Evolutionary conservation across 495 filamentous ascomycete genomes (phyloP), one percentile per base, ranked within the genome.

Genomic region (Evernia prunastri): DNA sequence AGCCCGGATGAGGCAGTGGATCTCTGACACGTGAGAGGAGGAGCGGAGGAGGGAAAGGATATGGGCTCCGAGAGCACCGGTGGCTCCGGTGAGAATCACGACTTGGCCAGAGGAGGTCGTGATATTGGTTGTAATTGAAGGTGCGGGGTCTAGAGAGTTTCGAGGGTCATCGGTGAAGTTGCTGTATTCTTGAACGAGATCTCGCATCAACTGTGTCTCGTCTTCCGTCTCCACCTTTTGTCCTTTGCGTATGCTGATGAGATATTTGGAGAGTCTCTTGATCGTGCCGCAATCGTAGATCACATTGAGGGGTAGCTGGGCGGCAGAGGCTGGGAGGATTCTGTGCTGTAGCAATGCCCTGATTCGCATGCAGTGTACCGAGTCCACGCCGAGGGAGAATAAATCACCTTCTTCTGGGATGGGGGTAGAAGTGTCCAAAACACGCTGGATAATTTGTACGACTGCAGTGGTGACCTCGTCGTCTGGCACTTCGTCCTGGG

Each of bases 1-100:
- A n/a, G 79, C 82, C 20, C 84, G 81, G 43, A 86, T 77, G 35
- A 86, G 76, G 68, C 84, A 87, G 68, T 82, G 79, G 8, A 88
- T 73, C 17, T 72, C 75, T 8, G 56, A 61, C 7, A 84, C 72
- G 7, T 70, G 40, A 23, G 68, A 63, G 13, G 69, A 69, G 6
- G 69, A 63, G 37, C 70, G 72, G 13, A 86, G 67, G 23, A 76
- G 71, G 25, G 77, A 67, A 8, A 87, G 77, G 15, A 87, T 77
- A 59, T 86, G 81, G 1, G 78, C 76, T 3, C 86, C 86, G 2
- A 88, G 75, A 6, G 82, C 77, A 20, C 86, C 86, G 12, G 86
- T 88, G 7, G 81, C 81, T 17, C 86, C 86, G 0, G 86, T 87
- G 15, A 89, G 72, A 39, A 69, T 49, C 63, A 73, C 56, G 60